Percentiles rank a stretch among this genome's conserved stretches.
Conservation (phyloP, 176 grass and related monocot species). For the Pharus latifolius region DNA sequence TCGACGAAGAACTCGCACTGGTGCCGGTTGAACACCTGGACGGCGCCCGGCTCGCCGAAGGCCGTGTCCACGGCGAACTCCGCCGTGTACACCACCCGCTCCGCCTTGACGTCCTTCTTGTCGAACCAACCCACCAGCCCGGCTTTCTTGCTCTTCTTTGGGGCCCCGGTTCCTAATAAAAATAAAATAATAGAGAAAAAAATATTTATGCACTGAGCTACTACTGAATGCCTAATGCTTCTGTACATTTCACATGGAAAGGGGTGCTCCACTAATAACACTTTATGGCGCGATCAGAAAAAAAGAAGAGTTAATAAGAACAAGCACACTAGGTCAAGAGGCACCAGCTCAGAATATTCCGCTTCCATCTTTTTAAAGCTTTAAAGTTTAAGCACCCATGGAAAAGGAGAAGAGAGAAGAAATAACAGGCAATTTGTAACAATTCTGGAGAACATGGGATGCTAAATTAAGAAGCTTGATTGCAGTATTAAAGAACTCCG, state of each 20-base stretch:
- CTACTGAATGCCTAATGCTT: neutral
- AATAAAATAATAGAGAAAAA: neutral
- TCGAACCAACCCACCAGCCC: slow-evolving; percentile 69
- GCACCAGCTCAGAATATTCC: slow-evolving; percentile 49
- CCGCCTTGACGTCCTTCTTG: slow-evolving; percentile 70
- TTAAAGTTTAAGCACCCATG: neutral
- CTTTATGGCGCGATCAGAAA: slow-evolving; percentile 26
- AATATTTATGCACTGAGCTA: neutral
- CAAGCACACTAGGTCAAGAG: slow-evolving; percentile 2
- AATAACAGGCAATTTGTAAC: neutral
- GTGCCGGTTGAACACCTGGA: slow-evolving; percentile 71
- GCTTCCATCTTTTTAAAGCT: neutral
- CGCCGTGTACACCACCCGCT: slow-evolving; percentile 68
- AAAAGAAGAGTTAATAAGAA: neutral
- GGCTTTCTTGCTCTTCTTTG: slow-evolving; percentile 50
- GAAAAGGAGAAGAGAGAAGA: neutral
- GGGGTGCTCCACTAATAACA: neutral
- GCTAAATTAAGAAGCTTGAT: no score
- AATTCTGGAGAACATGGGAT: no score
- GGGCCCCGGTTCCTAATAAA: slow-evolving; percentile 26
- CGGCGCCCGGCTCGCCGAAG: slow-evolving; percentile 79
- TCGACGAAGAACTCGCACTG: slow-evolving; percentile 76
- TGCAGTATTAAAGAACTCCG: no score
- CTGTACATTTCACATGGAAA: neutral
- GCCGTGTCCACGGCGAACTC: slow-evolving; percentile 68